phyloP scores from a whole-genome alignment of 2,329 filamentous ascomycete genomes.

The Nemania sp. region DNA sequence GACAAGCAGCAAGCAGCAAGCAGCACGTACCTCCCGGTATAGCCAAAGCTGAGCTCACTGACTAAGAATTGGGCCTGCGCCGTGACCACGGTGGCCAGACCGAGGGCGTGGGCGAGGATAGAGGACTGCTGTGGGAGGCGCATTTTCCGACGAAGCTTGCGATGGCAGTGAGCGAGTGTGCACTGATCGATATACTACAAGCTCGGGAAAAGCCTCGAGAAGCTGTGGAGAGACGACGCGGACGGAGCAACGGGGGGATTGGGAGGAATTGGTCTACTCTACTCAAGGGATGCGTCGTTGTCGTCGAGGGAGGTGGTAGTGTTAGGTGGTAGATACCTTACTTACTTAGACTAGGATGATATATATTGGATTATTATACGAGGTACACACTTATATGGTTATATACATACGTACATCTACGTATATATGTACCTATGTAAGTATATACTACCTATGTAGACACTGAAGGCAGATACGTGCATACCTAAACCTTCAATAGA shows the following conservation, averaged over 20 bases:
- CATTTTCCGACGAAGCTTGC: constrained; percentile 46
- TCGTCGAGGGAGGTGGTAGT: neutral
- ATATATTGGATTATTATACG: no score
- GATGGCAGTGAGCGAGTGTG: neutral
- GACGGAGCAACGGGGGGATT: constrained; percentile 20
- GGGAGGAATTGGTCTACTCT: neutral
- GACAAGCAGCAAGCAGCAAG: no score
- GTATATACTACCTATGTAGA: no score
- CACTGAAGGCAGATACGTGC: no score
- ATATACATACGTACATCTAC: no score
- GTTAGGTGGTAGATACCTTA: no score
- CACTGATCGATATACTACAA: neutral
- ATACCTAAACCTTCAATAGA: no score
- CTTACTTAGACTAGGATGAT: no score
- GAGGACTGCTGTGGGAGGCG: constrained; percentile 44
- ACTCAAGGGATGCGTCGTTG: neutral
- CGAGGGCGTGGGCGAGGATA: constrained; percentile 46
- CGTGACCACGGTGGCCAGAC: constrained; percentile 50
- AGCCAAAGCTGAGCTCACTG: constrained; percentile 78
- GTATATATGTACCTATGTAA: no score
- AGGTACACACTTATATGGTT: no score
- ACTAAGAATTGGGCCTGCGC: constrained; percentile 68
- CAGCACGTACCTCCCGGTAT: constrained; percentile 63
- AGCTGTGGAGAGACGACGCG: constrained; percentile 3
- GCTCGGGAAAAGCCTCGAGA: constrained; percentile 8